phyloP scores from a whole-genome alignment of 1,284 basidiomycete genomes.

The Erythrobasidium hasegawianum region DNA sequence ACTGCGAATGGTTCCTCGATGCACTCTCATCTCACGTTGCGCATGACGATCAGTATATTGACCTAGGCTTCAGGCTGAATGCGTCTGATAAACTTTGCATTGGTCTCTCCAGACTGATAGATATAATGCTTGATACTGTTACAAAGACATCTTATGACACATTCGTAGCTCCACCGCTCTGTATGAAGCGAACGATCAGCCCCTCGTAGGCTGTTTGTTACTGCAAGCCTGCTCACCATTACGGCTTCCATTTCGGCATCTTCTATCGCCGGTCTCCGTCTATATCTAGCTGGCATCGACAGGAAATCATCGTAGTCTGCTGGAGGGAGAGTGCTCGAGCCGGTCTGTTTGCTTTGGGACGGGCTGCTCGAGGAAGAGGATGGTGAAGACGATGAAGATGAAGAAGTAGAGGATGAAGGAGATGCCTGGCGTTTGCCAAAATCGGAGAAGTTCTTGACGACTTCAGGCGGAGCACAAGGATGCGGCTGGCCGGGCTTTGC shows the following conservation, averaged over 20 bases:
- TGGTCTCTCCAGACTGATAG: no score
- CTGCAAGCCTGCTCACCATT: conserved; percentile 57
- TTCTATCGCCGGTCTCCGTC: conserved; percentile 61
- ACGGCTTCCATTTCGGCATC: conserved; percentile 74
- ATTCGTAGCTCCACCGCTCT: conserved; percentile 67
- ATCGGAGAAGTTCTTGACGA: conserved; percentile 3
- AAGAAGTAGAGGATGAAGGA: conserved; percentile 56
- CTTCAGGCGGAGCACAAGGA: conserved; percentile 20
- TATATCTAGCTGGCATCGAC: conserved; percentile 69
- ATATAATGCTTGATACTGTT: not conserved
- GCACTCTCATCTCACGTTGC: no score
- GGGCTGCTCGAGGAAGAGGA: conserved; percentile 40
- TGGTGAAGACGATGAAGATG: conserved; percentile 34
- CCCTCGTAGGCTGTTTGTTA: not conserved
- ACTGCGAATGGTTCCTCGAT: no score
- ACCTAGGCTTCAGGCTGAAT: no score
- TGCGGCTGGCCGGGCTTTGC: conserved; percentile 24
- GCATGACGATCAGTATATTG: no score
- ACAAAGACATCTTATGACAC: not conserved
- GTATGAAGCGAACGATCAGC: conserved; percentile 25
- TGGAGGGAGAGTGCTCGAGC: conserved; percentile 46
- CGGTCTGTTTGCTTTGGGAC: conserved; percentile 28
- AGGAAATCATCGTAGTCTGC: conserved; percentile 64
- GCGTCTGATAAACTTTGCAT: no score
- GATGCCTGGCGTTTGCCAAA: conserved; percentile 47